A percentile compares a stretch with the other conserved stretches of the same genome.
phyloP scores from a whole-genome alignment of 2,329 filamentous ascomycete species.

The Penicillium concentricum region DNA sequence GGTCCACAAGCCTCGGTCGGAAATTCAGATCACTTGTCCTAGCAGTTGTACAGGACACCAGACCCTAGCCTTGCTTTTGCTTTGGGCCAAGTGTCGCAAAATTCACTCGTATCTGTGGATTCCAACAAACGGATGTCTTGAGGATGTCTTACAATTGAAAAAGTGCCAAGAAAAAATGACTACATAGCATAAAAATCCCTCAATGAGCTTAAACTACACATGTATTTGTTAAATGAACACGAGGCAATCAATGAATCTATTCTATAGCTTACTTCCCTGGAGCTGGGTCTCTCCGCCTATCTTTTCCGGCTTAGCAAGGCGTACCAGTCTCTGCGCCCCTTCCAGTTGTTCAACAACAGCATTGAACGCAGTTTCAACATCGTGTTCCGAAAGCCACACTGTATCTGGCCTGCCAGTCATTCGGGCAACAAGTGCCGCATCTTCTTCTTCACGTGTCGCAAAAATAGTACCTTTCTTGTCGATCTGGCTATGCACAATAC shows the following conservation, averaged over 20 bases:
- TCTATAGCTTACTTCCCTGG: background rate
- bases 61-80: background rate
- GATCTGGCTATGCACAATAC: constrained; percentile 31
- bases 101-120: background rate
- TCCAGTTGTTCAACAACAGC: constrained; percentile 2
- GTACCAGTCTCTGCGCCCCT: background rate
- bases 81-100: background rate
- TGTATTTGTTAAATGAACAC: background rate
- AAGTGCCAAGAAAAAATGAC: background rate
- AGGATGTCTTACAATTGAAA: background rate
- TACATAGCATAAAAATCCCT: background rate
- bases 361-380: constrained; percentile 43
- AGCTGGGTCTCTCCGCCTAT: background rate
- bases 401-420: constrained; percentile 40
- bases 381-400: constrained; percentile 50
- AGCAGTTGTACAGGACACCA: background rate
- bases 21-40: background rate
- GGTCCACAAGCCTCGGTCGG: background rate
- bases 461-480: background rate
- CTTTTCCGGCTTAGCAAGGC: background rate
- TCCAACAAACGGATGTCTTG: background rate
- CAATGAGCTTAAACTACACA: background rate
- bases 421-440: constrained; percentile 38
- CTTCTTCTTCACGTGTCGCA: constrained; percentile 29
- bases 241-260: background rate